phyloP scores from a whole-genome alignment of 257 asterid species.

The Scutellaria baicalensis region DNA sequence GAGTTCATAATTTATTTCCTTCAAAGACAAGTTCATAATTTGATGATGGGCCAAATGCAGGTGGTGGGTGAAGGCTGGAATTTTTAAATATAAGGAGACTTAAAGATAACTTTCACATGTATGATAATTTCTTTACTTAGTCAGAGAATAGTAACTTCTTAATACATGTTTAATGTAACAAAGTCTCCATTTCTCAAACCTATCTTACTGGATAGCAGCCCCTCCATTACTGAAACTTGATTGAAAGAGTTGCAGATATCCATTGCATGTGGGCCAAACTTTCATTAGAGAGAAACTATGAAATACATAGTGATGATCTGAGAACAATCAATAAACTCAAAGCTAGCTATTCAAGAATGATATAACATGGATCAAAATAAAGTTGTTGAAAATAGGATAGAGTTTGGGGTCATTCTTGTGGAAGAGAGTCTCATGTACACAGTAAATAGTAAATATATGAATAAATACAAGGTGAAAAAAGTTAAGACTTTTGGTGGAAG shows the following conservation, averaged over 20 bases:
- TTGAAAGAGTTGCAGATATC: slow-evolving; percentile 32
- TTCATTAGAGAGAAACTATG: slow-evolving; percentile 21
- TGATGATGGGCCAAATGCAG: slow-evolving; percentile 50
- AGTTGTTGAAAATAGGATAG: neutral
- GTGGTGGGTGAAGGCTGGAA: slow-evolving; percentile 62
- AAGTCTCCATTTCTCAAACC: slow-evolving; percentile 25
- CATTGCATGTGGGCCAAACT: slow-evolving; percentile 52
- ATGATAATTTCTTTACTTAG: neutral
- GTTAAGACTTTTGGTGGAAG: too few species aligned
- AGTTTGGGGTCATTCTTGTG: too few species aligned
- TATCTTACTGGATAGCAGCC: slow-evolving; percentile 24
- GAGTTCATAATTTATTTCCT: slow-evolving; percentile 49
- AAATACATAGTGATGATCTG: neutral
- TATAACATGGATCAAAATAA: neutral
- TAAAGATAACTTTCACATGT: neutral
- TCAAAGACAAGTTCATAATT: slow-evolving; percentile 35
- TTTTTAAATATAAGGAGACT: neutral
- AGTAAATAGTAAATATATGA: too few species aligned
- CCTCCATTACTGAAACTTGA: slow-evolving; percentile 32
- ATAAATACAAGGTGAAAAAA: too few species aligned
- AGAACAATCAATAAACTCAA: neutral
- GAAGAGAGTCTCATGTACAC: too few species aligned
- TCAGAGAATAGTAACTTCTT: neutral
- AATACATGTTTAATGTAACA: neutral
- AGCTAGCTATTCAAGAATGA: neutral